Evolutionary conservation across 192 early-diverging fungal species (phyloP), one percentile per base, ranked within the genome.

Genomic region (Nowakowskiella sp.): DNA sequence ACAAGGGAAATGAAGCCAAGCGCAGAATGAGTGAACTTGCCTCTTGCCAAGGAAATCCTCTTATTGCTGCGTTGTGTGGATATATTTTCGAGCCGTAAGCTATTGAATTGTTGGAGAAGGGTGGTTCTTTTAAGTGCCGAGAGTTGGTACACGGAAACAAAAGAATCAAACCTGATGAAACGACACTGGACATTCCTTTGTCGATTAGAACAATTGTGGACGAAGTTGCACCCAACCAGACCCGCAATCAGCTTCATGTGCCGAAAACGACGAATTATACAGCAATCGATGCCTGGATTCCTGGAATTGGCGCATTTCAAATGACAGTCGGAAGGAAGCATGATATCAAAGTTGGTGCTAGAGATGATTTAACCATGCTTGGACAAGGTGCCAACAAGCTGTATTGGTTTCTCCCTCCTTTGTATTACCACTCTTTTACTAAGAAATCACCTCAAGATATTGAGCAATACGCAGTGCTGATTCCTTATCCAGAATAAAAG

Each of bases 61-160:
- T 55, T 21, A 51, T 45, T 21, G 53, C 53, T 21, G 19, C 53
- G 7, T 42, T 55, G 31, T 55, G 53, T 44, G 53, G 53, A 33
- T 55, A 55, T 31, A 55, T 55, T 7, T 55, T 55, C 27, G 53
- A 55, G 27, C 53, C 53, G 21, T 55, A 50, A 46, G 53, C 53
- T 31, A 47, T 55, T 19, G 53, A 55, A 22, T 6, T 55, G 53
- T 26, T 55, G 19, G 53, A 55, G 8, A 33, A 31, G 48, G 53
- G 53, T 4, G 53, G 53, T 8, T 29, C 19, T 50, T 55, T 55
- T 43, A 42, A 33, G 30, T 55, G 53, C 30, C 53, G 39, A 28
- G 43, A 55, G 23, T 46, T 55, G 45, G 53, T 55, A 2, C 45
- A 50, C 45, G 53, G 53, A 55, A 55, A 55, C 22, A 55, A 22